A percentile compares a stretch with the other conserved stretches of the same genome.
Evolutionary conservation across 192 early-diverging fungal genomes (phyloP).

Genomic region (Geosiphon pyriformis): DNA sequence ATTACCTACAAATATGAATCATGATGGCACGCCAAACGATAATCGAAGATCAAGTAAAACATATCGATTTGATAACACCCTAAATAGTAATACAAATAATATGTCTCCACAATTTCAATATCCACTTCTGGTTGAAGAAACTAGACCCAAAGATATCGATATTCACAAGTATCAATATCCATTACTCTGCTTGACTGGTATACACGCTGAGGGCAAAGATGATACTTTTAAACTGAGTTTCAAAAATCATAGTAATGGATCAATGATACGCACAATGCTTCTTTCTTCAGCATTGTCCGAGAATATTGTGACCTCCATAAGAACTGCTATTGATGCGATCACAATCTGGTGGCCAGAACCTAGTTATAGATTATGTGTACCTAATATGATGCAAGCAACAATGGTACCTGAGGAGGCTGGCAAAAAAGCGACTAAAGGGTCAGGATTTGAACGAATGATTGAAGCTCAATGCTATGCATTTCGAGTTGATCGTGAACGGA

Average conservation of each 20-base stretch:
- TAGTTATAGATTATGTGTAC: neutral
- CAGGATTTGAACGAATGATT: conserved; percentile 16
- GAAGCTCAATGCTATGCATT: conserved; percentile 18
- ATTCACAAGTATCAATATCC: conserved; percentile 17
- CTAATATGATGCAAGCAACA: neutral
- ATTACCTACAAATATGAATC: neutral
- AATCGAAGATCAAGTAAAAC: neutral
- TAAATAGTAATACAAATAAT: neutral
- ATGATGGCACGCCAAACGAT: neutral
- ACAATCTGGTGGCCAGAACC: conserved; percentile 12
- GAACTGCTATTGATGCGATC: conserved; percentile 7
- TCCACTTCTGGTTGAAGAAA: neutral
- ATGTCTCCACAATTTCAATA: neutral
- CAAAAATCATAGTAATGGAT: neutral
- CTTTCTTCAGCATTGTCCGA: conserved; percentile 1
- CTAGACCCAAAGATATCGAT: conserved; percentile 2
- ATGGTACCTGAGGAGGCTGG: neutral
- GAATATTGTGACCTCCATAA: neutral
- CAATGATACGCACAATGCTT: neutral
- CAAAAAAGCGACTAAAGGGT: neutral
- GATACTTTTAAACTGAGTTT: conserved; percentile 19
- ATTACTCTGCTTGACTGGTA: neutral
- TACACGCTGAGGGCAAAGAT: neutral
- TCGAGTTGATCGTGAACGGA: neutral
- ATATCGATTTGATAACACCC: neutral